phyloP scores from a whole-genome alignment of 169 alveolate genomes.

The Eimeria maxima region DNA sequence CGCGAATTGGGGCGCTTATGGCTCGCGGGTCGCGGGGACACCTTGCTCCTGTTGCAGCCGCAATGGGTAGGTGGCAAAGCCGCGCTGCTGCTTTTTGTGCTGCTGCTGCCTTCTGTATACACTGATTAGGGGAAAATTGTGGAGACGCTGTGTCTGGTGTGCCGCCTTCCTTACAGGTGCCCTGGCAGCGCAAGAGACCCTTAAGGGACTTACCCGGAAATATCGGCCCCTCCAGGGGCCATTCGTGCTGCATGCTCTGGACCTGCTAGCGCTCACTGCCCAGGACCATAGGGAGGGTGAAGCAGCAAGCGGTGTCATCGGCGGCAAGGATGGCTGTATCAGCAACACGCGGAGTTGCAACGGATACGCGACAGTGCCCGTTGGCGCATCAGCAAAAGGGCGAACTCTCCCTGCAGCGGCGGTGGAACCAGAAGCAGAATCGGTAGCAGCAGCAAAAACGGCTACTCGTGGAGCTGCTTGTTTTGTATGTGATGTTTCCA shows the following conservation, averaged over 20 bases:
- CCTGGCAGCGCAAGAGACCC: conserved; percentile 80
- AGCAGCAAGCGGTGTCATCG: neutral
- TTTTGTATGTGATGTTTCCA: neutral
- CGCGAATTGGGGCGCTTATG: conserved; percentile 44
- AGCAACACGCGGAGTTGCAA: conserved; percentile 38
- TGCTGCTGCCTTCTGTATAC: conserved; percentile 14
- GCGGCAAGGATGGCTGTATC: conserved; percentile 26
- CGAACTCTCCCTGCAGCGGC: neutral
- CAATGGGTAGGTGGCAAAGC: conserved; percentile 56
- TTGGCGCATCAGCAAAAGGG: neutral
- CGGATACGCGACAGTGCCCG: neutral
- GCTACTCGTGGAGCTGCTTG: neutral
- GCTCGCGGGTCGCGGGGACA: conserved; percentile 64
- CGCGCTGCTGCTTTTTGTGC: neutral
- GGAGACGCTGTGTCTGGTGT: neutral
- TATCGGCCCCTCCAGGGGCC: conserved; percentile 79
- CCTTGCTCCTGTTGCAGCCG: conserved; percentile 78
- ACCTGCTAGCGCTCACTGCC: conserved; percentile 20
- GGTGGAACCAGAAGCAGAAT: neutral
- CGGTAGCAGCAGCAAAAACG: conserved; percentile 18
- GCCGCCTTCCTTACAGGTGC: conserved; percentile 76
- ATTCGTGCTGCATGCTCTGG: conserved; percentile 71
- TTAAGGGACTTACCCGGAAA: conserved; percentile 77
- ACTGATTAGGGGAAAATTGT: neutral
- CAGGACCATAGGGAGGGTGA: neutral